These are phyloP conservation scores for Acanthamoeba triangularis DNA, from an alignment of 208 protist genomes.

Conservation along the genomic window DNA sequence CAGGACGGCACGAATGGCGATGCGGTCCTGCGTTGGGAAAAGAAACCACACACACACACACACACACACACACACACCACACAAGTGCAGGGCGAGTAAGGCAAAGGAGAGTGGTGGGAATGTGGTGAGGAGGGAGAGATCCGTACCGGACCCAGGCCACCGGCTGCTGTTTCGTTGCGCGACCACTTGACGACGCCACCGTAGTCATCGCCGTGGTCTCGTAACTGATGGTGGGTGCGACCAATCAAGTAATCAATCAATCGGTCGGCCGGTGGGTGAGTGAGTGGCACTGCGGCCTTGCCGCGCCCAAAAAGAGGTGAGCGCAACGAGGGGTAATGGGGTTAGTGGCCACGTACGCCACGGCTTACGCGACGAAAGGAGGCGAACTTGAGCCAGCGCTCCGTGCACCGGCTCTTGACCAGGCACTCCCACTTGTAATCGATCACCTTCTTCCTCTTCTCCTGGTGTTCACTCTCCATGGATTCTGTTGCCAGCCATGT, in stretches of 20 bases:
- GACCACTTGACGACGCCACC: constrained; percentile 39
- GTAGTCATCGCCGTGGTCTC: constrained; percentile 38
- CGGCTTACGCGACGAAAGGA: constrained; percentile 17
- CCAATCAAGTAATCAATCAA: neutral
- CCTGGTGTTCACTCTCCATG: neutral
- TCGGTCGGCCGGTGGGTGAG: neutral
- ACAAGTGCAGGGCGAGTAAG: neutral
- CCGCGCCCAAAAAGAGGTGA: neutral
- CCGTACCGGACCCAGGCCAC: constrained; percentile 3
- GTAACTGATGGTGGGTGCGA: neutral
- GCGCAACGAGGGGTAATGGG: neutral
- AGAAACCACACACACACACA: neutral
- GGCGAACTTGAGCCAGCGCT: constrained; percentile 59
- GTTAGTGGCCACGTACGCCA: neutral
- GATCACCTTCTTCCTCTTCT: neutral
- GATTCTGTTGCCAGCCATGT: neutral
- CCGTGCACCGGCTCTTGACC: neutral
- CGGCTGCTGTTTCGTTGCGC: neutral
- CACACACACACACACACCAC: neutral
- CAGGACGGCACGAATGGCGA: neutral
- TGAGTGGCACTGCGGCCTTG: neutral
- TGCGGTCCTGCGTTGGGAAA: neutral
- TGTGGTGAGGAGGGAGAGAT: neutral
- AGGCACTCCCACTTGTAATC: constrained; percentile 70
- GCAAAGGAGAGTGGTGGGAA: neutral